phyloP scores from a whole-genome alignment of 768 basidiomycete genomes.

The Gautieria morchelliformis region DNA sequence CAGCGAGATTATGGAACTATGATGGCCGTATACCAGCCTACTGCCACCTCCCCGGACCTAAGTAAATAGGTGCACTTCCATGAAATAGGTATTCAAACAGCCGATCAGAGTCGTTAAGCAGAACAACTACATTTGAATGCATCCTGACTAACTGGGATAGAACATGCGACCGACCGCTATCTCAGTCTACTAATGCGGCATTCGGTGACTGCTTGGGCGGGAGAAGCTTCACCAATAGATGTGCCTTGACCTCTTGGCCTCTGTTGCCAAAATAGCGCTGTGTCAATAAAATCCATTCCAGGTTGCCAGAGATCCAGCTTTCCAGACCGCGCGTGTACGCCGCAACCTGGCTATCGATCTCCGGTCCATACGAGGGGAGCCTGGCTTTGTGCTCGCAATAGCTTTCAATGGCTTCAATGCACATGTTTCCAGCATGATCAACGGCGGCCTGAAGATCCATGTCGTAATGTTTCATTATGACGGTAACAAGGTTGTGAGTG shows the following conservation, averaged over 20 bases:
- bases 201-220: no score
- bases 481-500: constrained; percentile 64
- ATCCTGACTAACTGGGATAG: no score
- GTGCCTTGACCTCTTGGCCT: background rate
- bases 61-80: no score
- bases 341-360: background rate
- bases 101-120: no score
- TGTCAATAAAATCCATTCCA: background rate
- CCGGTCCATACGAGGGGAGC: background rate
- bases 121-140: no score
- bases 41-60: no score
- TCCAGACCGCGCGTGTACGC: background rate
- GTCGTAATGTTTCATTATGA: constrained; percentile 48
- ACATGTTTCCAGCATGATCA: constrained; percentile 20
- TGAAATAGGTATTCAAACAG: no score
- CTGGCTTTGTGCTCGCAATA: background rate
- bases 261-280: background rate
- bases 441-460: constrained; percentile 52
- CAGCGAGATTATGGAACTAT: no score
- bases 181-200: no score
- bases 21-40: no score
- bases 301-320: background rate
- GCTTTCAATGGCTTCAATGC: background rate
- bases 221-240: constrained; percentile 1
- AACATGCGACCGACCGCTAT: no score